Evolutionary conservation across 108 stramenopile species (phyloP).

Genomic region (Chaetoceros muelleri): DNA sequence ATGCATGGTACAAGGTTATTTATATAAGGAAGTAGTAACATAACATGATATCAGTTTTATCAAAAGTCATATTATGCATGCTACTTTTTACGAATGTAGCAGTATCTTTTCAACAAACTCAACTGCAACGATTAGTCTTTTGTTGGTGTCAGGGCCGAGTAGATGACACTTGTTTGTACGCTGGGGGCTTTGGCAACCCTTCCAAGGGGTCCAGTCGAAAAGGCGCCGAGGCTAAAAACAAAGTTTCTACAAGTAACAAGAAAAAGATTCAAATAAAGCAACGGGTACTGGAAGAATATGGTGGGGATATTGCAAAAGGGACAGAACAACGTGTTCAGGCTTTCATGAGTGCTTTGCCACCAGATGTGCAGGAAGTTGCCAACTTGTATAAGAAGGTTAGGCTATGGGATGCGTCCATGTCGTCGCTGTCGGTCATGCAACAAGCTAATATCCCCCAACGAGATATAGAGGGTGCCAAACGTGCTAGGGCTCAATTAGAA

Average conservation of each 20-base stretch:
- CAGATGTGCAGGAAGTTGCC: slow-evolving; percentile 34
- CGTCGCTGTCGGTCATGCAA: slow-evolving; percentile 21
- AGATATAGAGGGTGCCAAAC: slow-evolving; percentile 29
- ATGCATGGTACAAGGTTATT: too few relatives aligned
- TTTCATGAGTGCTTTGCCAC: slow-evolving; percentile 22
- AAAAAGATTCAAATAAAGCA: neutral
- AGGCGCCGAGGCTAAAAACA: neutral
- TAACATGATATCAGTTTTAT: too few relatives aligned
- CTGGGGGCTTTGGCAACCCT: neutral
- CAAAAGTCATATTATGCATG: neutral
- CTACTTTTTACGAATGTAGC: neutral
- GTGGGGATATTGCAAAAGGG: slow-evolving; percentile 40
- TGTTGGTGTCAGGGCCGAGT: too few relatives aligned
- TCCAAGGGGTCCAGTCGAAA: neutral
- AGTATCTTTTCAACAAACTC: neutral
- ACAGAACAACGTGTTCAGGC: slow-evolving; percentile 42
- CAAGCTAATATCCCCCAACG: slow-evolving; percentile 27
- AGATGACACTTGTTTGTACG: neutral
- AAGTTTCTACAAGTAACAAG: neutral
- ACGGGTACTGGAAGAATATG: slow-evolving; percentile 27
- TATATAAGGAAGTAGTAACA: too few relatives aligned
- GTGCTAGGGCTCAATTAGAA: slow-evolving; percentile 26
- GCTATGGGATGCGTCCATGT: slow-evolving; percentile 33
- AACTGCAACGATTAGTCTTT: neutral
- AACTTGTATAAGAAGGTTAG: slow-evolving; percentile 36